These are phyloP conservation scores for Populus tomentosa DNA, from an alignment of 441 rosid genomes.

Conservation along the genomic window DNA sequence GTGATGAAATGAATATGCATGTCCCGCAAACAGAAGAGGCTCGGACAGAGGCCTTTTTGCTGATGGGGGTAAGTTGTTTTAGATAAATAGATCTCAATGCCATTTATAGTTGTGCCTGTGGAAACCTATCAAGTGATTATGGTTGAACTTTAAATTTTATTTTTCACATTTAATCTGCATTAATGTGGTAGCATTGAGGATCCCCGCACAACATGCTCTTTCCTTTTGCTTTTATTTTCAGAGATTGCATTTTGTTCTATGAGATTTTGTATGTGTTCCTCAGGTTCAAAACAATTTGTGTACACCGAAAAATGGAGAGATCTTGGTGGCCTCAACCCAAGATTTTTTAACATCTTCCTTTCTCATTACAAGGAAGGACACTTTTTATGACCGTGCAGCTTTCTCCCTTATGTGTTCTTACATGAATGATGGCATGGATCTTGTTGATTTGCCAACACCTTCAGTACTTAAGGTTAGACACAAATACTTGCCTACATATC, in stretches of 20 bases:
- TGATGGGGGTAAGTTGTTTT: conserved; percentile 85
- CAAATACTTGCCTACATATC: background rate
- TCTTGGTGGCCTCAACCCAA: conserved; percentile 96
- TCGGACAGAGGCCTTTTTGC: conserved; percentile 89
- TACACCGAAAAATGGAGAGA: conserved; percentile 99
- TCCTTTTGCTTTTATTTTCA: conserved; percentile 2
- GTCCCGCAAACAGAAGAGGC: conserved; percentile 99
- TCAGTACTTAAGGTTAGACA: conserved; percentile 70
- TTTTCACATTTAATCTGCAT: background rate
- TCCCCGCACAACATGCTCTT: background rate
- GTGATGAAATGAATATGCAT: conserved; percentile 99
- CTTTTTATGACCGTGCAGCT: conserved; percentile 92
- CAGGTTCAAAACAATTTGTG: conserved; percentile 99
- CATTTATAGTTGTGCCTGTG: conserved; percentile 11
- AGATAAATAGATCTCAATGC: conserved; percentile 16
- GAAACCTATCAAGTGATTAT: conserved; percentile 10
- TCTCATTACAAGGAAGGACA: conserved; percentile 95
- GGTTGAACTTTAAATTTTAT: background rate
- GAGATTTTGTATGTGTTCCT: conserved; percentile 16
- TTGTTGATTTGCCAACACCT: conserved; percentile 89
- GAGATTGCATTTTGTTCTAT: conserved; percentile 9
- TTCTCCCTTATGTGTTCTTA: conserved; percentile 88
- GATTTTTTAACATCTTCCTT: conserved; percentile 92
- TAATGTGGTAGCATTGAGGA: background rate
- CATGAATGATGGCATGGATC: conserved; percentile 89